Percentiles rank a stretch among this genome's conserved stretches.
Conservation (phyloP, 2,329 filamentous ascomycete genomes). For the Trichocomaceae sp. region DNA sequence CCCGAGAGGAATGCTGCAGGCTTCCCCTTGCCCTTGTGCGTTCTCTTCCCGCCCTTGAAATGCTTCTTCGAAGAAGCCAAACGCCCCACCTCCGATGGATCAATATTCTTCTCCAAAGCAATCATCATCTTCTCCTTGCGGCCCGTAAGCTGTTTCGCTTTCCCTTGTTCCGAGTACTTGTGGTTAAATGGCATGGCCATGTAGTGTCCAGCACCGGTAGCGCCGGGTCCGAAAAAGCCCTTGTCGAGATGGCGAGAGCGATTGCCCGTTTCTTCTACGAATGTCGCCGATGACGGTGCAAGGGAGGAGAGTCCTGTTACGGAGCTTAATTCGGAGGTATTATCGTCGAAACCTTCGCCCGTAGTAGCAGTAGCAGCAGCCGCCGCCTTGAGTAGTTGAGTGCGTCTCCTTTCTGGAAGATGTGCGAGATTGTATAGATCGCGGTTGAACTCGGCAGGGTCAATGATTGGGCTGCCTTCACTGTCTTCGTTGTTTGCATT, state of each 20-base stretch:
- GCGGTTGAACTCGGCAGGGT: constrained; percentile 72
- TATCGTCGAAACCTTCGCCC: constrained; percentile 26
- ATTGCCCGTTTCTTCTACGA: constrained; percentile 47
- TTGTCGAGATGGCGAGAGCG: constrained; percentile 77
- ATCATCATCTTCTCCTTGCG: constrained; percentile 73
- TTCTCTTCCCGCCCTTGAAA: constrained; percentile 38
- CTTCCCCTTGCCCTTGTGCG: constrained; percentile 27
- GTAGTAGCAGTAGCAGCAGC: constrained; percentile 34
- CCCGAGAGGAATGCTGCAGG: constrained; percentile 6
- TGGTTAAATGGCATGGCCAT: constrained; percentile 73
- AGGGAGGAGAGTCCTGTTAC: constrained; percentile 15
- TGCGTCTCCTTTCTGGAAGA: constrained; percentile 72
- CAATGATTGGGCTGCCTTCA: constrained; percentile 43
- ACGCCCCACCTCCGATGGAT: constrained; percentile 59
- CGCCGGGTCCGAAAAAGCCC: constrained; percentile 71
- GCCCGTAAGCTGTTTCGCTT: constrained; percentile 70
- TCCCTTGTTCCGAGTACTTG: constrained; percentile 78
- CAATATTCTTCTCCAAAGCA: constrained; percentile 76
- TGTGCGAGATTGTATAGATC: constrained; percentile 81
- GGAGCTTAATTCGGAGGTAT: not conserved
- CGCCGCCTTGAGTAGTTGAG: constrained; percentile 45
- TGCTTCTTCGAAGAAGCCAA: constrained; percentile 78
- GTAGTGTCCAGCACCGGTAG: constrained; percentile 55
- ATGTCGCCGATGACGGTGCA: constrained; percentile 27
- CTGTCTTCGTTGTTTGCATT: constrained; percentile 39